phyloP scores from a whole-genome alignment of 768 basidiomycete genomes.

The Cystofilobasidium capitatum region DNA sequence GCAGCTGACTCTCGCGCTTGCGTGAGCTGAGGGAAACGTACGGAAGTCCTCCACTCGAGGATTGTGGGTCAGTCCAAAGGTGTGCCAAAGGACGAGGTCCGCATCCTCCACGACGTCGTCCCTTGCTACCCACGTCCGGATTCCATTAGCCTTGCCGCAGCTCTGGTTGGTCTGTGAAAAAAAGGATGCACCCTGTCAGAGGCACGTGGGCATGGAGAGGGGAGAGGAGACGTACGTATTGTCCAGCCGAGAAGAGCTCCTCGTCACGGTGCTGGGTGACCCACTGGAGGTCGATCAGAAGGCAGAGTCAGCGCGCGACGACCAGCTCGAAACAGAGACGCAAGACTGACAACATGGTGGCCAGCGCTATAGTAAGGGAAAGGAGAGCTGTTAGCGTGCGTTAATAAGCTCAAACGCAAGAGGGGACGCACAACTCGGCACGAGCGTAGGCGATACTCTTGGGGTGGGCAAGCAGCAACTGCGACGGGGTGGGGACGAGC shows the following conservation, averaged over 20 bases:
- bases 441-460: conserved; percentile 3
- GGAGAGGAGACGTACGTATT: not conserved
- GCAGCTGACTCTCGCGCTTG: no score
- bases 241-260: not conserved
- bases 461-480: conserved; percentile 31
- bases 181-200: no score
- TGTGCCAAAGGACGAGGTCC: not conserved
- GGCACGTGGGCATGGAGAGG: no score
- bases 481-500: conserved; percentile 32
- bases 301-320: no score
- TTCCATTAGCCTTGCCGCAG: not conserved
- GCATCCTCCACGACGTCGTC: not conserved
- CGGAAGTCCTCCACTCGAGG: not conserved
- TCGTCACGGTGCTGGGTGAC: conserved; percentile 1
- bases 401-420: no score
- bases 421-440: not conserved
- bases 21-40: no score
- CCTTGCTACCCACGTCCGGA: not conserved
- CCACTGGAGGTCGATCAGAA: no score
- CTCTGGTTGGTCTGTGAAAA: not conserved
- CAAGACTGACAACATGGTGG: no score
- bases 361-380: no score
- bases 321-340: no score
- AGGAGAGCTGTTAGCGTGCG: not conserved
- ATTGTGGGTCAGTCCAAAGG: not conserved